A percentile compares a stretch with the other conserved stretches of the same genome.
Conservation (phyloP, 805 yeast genomes). For the Priceomyces medius region DNA sequence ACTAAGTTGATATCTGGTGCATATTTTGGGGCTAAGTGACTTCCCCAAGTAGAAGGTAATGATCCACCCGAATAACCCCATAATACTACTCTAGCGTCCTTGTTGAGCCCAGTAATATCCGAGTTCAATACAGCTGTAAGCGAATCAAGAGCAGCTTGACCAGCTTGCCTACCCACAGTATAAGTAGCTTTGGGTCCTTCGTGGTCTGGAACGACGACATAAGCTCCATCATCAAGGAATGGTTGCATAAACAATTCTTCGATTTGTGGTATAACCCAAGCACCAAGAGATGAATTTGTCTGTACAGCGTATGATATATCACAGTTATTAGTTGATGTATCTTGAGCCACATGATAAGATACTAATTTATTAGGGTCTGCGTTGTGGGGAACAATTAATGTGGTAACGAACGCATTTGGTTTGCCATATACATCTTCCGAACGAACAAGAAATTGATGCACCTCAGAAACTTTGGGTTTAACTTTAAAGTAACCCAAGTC, state of each 20-base stretch:
- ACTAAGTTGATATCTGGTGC: conserved; percentile 24
- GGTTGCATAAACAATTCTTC: conserved; percentile 16
- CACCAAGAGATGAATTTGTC: conserved; percentile 10
- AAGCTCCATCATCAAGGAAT: conserved; percentile 15
- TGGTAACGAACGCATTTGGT: conserved; percentile 17
- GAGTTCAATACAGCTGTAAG: conserved; percentile 22
- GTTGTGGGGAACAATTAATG: conserved; percentile 22
- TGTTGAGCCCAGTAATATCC: conserved; percentile 16
- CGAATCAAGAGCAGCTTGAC: conserved; percentile 23
- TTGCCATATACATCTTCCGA: conserved; percentile 20
- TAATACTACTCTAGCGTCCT: conserved; percentile 18
- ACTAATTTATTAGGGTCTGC: conserved; percentile 21
- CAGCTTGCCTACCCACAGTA: conserved; percentile 22
- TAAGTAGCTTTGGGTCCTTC: conserved; percentile 27
- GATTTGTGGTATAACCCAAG: conserved; percentile 14
- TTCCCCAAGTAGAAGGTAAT: conserved; percentile 29
- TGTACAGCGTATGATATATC: conserved; percentile 21
- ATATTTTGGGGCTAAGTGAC: conserved; percentile 24
- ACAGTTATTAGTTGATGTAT: conserved; percentile 18
- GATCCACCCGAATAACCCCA: conserved; percentile 38
- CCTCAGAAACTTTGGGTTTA: conserved; percentile 10
- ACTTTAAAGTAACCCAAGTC: conserved; percentile 6
- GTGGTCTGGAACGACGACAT: conserved; percentile 24
- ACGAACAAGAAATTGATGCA: conserved; percentile 24
- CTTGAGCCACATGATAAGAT: conserved; percentile 23